A percentile compares a stretch with the other conserved stretches of the same genome.
These are phyloP conservation scores for Triglochin maritima DNA, from an alignment of 106 monocot species.

Conservation along the genomic window DNA sequence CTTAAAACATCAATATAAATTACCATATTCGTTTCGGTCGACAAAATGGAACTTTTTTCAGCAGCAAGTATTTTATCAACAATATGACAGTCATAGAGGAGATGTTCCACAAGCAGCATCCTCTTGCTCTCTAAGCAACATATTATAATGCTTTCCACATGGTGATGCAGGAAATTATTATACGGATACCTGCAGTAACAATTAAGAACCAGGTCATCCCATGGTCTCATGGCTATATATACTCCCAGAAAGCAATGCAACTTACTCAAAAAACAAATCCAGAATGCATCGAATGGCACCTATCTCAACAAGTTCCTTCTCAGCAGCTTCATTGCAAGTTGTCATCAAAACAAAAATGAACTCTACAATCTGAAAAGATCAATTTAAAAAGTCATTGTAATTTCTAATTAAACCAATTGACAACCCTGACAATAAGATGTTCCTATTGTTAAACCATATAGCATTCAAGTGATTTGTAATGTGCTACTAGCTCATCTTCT, in stretches of 20 bases:
- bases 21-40: slow-evolving; percentile 44
- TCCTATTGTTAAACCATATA: no score
- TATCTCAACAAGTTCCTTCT: slow-evolving; percentile 41
- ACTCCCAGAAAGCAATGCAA: not conserved
- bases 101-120: slow-evolving; percentile 52
- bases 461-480: no score
- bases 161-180: slow-evolving; percentile 87
- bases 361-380: slow-evolving; percentile 52
- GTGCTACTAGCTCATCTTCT: no score
- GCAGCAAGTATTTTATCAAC: slow-evolving; percentile 64
- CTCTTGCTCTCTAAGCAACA: slow-evolving; percentile 88
- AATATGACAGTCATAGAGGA: slow-evolving; percentile 63
- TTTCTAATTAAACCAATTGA: no score
- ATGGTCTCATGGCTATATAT: no score
- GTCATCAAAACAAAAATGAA: slow-evolving; percentile 76
- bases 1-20: no score
- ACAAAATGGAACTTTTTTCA: slow-evolving; percentile 47
- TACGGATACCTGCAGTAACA: slow-evolving; percentile 63
- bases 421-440: no score
- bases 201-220: not conserved
- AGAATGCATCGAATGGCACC: slow-evolving; percentile 54
- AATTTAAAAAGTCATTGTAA: no score
- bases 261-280: slow-evolving; percentile 94
- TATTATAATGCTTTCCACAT: slow-evolving; percentile 64
- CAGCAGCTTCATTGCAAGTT: slow-evolving; percentile 75